Percentiles rank a stretch among this genome's conserved stretches.
Conservation (phyloP, 257 asterid genomes). For the Solanum virginianum region DNA sequence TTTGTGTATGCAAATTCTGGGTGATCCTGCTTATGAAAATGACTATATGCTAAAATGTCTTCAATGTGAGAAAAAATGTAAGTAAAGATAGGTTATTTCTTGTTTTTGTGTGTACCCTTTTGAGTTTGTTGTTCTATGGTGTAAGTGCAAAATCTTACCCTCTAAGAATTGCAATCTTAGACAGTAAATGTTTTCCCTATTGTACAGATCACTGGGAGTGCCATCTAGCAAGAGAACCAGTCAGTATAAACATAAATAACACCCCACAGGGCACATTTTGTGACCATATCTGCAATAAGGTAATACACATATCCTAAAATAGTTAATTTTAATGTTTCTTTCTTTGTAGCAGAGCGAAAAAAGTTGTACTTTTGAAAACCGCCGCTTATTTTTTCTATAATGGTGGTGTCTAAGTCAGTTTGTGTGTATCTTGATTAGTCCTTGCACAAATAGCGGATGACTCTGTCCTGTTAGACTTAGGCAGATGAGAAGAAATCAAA, state of each 20-base stretch:
- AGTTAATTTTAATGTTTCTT: neutral
- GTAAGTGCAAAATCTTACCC: neutral
- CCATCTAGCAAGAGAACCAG: conserved; percentile 9
- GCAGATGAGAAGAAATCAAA: neutral
- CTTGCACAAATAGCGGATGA: neutral
- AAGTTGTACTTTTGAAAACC: neutral
- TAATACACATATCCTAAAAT: neutral
- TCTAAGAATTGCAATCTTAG: neutral
- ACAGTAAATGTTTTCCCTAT: neutral
- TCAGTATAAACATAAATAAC: conserved; percentile 24
- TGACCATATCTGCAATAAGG: conserved; percentile 32
- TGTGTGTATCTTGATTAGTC: neutral
- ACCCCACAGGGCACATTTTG: conserved; percentile 29
- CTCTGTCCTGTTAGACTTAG: neutral
- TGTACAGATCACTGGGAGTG: conserved; percentile 52
- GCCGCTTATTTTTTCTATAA: neutral
- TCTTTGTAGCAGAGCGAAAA: neutral
- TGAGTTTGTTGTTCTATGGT: neutral
- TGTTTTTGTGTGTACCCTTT: neutral
- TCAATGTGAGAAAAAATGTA: conserved; percentile 43
- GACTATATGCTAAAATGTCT: conserved; percentile 33
- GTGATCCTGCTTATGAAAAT: too few relatives aligned
- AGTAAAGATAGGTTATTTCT: neutral
- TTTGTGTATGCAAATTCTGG: conserved; percentile 31
- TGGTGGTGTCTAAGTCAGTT: neutral